Evolutionary conservation across 495 filamentous ascomycete species (phyloP).

Genomic region (Aspergillus mulundensis): DNA sequence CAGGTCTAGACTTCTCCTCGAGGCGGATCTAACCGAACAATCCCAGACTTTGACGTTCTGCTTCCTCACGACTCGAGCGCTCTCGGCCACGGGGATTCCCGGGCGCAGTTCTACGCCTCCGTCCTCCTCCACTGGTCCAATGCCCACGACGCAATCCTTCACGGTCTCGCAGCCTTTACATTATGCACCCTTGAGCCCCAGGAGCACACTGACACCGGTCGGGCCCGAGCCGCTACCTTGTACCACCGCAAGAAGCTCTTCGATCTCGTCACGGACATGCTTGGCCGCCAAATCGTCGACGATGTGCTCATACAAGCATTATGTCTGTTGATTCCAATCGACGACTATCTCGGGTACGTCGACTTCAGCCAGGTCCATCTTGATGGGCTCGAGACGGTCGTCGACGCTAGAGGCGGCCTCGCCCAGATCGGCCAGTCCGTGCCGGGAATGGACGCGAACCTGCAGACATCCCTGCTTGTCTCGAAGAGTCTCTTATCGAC

Average conservation of each 20-base stretch:
- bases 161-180: not conserved
- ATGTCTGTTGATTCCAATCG: not conserved
- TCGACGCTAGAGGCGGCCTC: not conserved
- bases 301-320: not conserved
- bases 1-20: not conserved
- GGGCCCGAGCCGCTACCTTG: not conserved
- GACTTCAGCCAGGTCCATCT: not conserved
- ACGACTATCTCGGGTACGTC: slow-evolving; percentile 1
- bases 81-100: not conserved
- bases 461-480: not conserved
- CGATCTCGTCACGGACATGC: not conserved
- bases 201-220: not conserved
- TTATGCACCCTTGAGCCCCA: not conserved
- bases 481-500: not conserved
- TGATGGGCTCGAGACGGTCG: not conserved
- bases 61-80: not conserved
- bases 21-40: not conserved
- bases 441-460: not conserved
- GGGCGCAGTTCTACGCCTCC: not conserved
- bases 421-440: not conserved
- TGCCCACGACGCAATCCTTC: not conserved
- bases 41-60: slow-evolving; percentile 2
- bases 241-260: not conserved
- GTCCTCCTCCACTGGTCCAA: not conserved
- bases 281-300: not conserved